Evolutionary conservation across 257 asterid species (phyloP).

Genomic region (Scutellaria baicalensis): DNA sequence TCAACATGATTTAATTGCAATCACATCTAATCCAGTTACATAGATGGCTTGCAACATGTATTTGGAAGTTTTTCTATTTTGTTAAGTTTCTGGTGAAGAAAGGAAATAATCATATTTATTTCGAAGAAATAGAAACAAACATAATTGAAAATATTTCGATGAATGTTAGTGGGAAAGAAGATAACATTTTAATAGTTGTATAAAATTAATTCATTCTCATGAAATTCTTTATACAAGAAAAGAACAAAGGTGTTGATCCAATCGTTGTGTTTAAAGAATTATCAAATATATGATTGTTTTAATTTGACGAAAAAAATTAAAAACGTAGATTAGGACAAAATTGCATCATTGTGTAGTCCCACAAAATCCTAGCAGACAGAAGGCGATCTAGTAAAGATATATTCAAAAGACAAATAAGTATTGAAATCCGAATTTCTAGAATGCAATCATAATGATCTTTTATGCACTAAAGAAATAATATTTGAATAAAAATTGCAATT

Average conservation of each 20-base stretch:
- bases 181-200: not conserved
- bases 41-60: too few relatives aligned
- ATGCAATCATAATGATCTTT: conserved; percentile 20
- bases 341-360: conserved; percentile 46
- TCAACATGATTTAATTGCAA: too few relatives aligned
- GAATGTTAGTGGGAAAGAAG: not conserved
- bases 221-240: not conserved
- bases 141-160: not conserved
- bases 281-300: not conserved
- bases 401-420: conserved; percentile 36
- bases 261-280: not conserved
- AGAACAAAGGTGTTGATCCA: conserved; percentile 4
- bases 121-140: too few relatives aligned
- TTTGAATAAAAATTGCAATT: not conserved
- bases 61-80: too few relatives aligned
- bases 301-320: not conserved
- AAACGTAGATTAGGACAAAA: conserved; percentile 41
- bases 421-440: conserved; percentile 23
- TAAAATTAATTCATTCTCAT: not conserved
- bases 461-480: not conserved
- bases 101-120: not conserved
- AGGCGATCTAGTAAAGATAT: conserved; percentile 50
- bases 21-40: too few relatives aligned
- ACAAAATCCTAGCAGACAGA: conserved; percentile 51
- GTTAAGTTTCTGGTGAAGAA: too few relatives aligned